phyloP scores from a whole-genome alignment of 148 eudicot genomes.

The Polygonum maritimum region DNA sequence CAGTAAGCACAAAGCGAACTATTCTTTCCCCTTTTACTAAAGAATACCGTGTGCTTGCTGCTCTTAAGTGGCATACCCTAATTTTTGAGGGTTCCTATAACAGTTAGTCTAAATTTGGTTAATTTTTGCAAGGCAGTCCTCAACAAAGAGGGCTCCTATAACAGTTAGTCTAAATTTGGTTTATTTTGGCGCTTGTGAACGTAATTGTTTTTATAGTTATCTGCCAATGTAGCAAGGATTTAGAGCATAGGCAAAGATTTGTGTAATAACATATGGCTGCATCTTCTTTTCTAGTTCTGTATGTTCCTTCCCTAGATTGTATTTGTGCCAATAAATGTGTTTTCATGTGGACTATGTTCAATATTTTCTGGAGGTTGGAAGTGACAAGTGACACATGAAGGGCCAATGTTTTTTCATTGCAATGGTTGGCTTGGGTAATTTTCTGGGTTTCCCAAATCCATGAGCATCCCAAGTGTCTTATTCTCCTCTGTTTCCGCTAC shows the following conservation, averaged over 20 bases:
- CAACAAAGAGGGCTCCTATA: background rate
- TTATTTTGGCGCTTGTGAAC: too few relatives aligned
- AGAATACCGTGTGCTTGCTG: conserved; percentile 61
- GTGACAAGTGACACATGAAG: too few relatives aligned
- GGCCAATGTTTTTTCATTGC: background rate
- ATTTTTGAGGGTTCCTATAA: background rate
- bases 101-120: too few relatives aligned
- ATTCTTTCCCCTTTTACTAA: conserved; percentile 76
- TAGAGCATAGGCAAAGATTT: too few relatives aligned
- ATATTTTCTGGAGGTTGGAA: too few relatives aligned
- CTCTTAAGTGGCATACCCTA: background rate
- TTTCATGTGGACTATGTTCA: too few relatives aligned
- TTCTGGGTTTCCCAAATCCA: background rate
- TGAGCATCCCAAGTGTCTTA: background rate
- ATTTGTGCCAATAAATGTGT: too few relatives aligned
- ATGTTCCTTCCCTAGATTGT: too few relatives aligned
- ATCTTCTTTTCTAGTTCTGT: too few relatives aligned
- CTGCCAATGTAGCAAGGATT: too few relatives aligned
- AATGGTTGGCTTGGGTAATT: background rate
- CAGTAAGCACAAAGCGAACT: conserved; percentile 45
- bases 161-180: background rate
- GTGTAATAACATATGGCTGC: too few relatives aligned
- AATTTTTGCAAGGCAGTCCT: background rate
- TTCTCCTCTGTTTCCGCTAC: background rate
- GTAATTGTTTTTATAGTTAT: too few relatives aligned